Base-by-base conservation (phyloP, 257 asterid species). In the Solanum commersonii region DNA sequence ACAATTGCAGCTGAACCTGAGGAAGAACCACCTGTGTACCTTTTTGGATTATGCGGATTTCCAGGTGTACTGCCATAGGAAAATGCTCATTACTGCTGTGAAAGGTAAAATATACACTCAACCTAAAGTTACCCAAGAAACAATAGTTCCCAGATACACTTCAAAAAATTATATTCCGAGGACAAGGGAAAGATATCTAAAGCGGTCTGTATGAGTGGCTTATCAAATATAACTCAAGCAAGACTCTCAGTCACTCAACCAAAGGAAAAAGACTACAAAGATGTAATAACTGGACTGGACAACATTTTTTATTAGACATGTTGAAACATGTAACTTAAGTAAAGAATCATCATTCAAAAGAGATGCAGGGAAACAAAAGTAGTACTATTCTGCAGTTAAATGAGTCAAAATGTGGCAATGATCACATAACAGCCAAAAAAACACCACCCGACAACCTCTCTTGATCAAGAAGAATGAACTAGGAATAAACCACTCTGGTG, bases 21-120 rank as follows among this genome's bases (percentile, higher is more conserved):
- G 88, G 98, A 97, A 89, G 99, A 97, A 72, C 99, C 99, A 73
- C 99, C 99, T 4, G 99, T 96, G 91, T 96, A 97, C 91, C 99
- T 93, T 89, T 94, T 94, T 82, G 96, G 99, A 90, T 91, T 97
- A 94, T 97, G 98, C 42, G 99, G 99, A 91, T 97, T 97, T 93
- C 99, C 93, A 87, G 99, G 88, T 27, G 99, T 97, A 87, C 99
- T 97, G 98, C 89, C 56, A 73, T 40, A 74, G 85, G 40, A 81
- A 81, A 81, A 81, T 29, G 65, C 5, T 42, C 84, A 77, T 78
- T 78, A 78, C n/a, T 42, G 63, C 29, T 25, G 37, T 4, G 22
- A 15, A 78, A 25, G 65, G 84, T 78, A 78, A 78, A 78, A 78
- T 42, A 42, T 42, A 42, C 65, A 25, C 84, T n/a, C 35, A 77